These are phyloP conservation scores for Fusarium irregulare DNA, from an alignment of 2,329 filamentous ascomycete species.

Conservation along the genomic window DNA sequence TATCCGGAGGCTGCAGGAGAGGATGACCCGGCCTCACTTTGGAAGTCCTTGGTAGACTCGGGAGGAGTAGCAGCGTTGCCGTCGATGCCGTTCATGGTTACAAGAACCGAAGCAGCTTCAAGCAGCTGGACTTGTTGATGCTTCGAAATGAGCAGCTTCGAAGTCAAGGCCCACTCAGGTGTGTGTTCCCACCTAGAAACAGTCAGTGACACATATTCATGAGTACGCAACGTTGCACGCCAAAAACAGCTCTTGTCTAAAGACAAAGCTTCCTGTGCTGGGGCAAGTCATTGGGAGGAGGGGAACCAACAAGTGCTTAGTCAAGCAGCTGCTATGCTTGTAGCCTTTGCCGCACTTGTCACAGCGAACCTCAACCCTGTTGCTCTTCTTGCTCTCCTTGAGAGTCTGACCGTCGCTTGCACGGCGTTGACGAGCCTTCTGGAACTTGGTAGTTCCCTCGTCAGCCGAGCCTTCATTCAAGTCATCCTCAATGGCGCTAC, in stretches of 20 bases:
- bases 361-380: constrained; percentile 88
- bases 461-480: constrained; percentile 68
- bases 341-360: constrained; percentile 99
- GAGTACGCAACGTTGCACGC: constrained; percentile 32
- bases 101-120: constrained; percentile 94
- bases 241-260: constrained; percentile 23
- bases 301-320: constrained; percentile 98
- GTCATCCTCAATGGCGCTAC: constrained; percentile 77
- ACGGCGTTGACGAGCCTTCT: constrained; percentile 65
- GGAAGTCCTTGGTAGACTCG: constrained; percentile 73
- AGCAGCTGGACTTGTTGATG: constrained; percentile 98
- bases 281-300: constrained; percentile 60
- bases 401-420: constrained; percentile 90
- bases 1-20: constrained; percentile 85
- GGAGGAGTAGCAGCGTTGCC: constrained; percentile 69
- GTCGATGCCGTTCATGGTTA: constrained; percentile 79
- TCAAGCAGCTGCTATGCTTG: constrained; percentile 99
- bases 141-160: constrained; percentile 98
- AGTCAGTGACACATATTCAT: constrained; percentile 46
- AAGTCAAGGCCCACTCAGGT: constrained; percentile 96
- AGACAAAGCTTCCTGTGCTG: constrained; percentile 49
- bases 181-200: constrained; percentile 93
- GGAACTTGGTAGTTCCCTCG: constrained; percentile 61
- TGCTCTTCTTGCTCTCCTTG: constrained; percentile 87
- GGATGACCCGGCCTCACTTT: constrained; percentile 83